These are phyloP conservation scores for Tulasnella sp. DNA, from an alignment of 768 basidiomycete species.

Conservation along the genomic window DNA sequence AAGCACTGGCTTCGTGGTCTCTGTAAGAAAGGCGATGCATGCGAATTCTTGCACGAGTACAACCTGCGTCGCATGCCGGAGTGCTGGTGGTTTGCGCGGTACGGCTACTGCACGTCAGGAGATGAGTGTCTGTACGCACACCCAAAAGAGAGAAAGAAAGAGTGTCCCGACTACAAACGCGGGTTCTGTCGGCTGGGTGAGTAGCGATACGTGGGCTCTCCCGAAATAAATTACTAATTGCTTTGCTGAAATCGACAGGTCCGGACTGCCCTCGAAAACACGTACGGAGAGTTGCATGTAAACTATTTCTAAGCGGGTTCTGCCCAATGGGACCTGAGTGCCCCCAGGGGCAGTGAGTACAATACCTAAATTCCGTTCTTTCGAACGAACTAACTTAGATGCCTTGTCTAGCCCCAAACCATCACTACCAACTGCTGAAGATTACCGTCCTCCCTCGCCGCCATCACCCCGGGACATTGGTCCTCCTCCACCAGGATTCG, in stretches of 20 bases:
- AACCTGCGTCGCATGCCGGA: slow-evolving; percentile 97
- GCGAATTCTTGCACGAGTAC: slow-evolving; percentile 99
- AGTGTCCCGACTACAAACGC: slow-evolving; percentile 93
- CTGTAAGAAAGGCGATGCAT: slow-evolving; percentile 97
- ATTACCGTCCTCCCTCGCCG: slow-evolving; percentile 76
- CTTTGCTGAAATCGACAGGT: slow-evolving; percentile 52
- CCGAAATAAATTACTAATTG: neutral
- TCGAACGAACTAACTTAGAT: slow-evolving; percentile 29
- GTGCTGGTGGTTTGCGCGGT: slow-evolving; percentile 99
- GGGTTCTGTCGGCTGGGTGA: slow-evolving; percentile 94
- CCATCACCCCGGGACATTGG: slow-evolving; percentile 79
- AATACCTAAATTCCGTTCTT: slow-evolving; percentile 27
- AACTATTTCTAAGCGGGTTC: slow-evolving; percentile 87
- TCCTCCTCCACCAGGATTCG: slow-evolving; percentile 90
- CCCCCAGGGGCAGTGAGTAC: slow-evolving; percentile 81
- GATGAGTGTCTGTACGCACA: slow-evolving; percentile 98
- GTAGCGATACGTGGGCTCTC: slow-evolving; percentile 41
- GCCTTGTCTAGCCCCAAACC: slow-evolving; percentile 69
- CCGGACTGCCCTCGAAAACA: slow-evolving; percentile 91
- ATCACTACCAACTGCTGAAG: slow-evolving; percentile 64
- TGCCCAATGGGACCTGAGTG: slow-evolving; percentile 91
- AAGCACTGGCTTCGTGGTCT: slow-evolving; percentile 98
- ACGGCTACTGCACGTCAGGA: slow-evolving; percentile 95
- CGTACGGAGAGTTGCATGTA: slow-evolving; percentile 87
- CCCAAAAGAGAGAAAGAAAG: slow-evolving; percentile 85